Conservation (phyloP, 441 rosid genomes). For the Isatis lusitanica region DNA sequence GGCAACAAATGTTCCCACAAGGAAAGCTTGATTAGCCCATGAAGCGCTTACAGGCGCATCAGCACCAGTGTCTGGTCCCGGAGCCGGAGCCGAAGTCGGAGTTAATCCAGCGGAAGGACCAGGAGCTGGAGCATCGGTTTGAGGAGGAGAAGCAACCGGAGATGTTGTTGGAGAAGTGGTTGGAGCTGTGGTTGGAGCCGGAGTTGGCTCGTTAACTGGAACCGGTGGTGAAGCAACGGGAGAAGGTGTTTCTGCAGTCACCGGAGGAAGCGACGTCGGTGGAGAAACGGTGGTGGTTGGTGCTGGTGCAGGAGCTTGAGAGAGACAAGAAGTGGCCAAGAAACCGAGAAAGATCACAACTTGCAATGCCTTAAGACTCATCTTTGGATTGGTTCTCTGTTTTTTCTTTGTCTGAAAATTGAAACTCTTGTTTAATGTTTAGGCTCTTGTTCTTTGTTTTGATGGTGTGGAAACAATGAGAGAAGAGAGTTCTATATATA, state of each 20-base stretch:
- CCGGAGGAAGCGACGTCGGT: constrained; percentile 28
- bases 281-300: constrained; percentile 39
- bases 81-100: constrained; percentile 27
- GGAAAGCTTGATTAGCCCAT: constrained; percentile 45
- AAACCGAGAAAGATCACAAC: constrained; percentile 59
- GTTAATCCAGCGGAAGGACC: constrained; percentile 25
- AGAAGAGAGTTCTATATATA: constrained; percentile 31
- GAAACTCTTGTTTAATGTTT: background rate
- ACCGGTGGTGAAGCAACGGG: constrained; percentile 36
- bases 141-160: constrained; percentile 41
- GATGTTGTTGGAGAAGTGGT: constrained; percentile 32
- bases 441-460: background rate
- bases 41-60: constrained; percentile 21
- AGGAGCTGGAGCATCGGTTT: constrained; percentile 34
- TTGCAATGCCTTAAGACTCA: constrained; percentile 42
- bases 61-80: constrained; percentile 31
- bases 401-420: background rate
- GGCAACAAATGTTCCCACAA: constrained; percentile 57
- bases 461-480: constrained; percentile 23
- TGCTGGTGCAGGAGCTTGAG: constrained; percentile 65
- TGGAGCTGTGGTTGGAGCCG: constrained; percentile 14
- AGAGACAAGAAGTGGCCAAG: constrained; percentile 64
- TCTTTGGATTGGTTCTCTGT: constrained; percentile 36
- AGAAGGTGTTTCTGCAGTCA: constrained; percentile 23
- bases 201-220: constrained; percentile 32